Conservation (phyloP, 495 filamentous ascomycete species). For the Penicillium steckii region DNA sequence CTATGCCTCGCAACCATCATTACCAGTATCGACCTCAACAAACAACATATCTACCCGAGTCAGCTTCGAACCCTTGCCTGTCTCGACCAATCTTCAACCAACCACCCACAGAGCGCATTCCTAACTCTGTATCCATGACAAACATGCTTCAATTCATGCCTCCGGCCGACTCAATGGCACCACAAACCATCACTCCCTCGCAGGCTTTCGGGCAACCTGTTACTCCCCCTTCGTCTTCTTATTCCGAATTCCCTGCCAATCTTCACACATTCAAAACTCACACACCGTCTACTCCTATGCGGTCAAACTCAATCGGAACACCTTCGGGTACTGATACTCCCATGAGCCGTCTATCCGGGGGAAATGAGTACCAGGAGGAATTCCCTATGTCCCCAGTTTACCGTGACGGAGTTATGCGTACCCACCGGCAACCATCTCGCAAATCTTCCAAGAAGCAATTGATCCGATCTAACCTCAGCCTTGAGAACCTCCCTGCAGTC, state of each 20-base stretch:
- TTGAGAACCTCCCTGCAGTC: conserved; percentile 42
- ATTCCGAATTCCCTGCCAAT: conserved; percentile 41
- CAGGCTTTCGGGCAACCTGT: conserved; percentile 33
- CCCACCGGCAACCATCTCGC: conserved; percentile 34
- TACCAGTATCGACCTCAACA: conserved; percentile 38
- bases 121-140: conserved; percentile 43
- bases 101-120: conserved; percentile 29
- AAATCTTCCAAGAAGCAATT: conserved; percentile 41
- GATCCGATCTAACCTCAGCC: conserved; percentile 36
- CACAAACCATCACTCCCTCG: conserved; percentile 41
- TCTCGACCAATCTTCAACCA: conserved; percentile 47
- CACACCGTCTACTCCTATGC: conserved; percentile 41
- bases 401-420: conserved; percentile 32
- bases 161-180: conserved; percentile 34
- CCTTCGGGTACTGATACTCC: conserved; percentile 40
- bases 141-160: conserved; percentile 46
- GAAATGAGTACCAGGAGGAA: conserved; percentile 39
- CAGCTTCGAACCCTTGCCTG: conserved; percentile 42
- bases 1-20: conserved; percentile 39
- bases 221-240: conserved; percentile 42
- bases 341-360: conserved; percentile 38
- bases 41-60: conserved; percentile 39
- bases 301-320: conserved; percentile 41
- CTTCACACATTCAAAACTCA: conserved; percentile 39
- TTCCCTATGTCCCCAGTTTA: conserved; percentile 39